Evolutionary conservation across 345 rosid species (phyloP), one percentile per base, ranked within the genome.

Genomic region (Salix koriyanagi): DNA sequence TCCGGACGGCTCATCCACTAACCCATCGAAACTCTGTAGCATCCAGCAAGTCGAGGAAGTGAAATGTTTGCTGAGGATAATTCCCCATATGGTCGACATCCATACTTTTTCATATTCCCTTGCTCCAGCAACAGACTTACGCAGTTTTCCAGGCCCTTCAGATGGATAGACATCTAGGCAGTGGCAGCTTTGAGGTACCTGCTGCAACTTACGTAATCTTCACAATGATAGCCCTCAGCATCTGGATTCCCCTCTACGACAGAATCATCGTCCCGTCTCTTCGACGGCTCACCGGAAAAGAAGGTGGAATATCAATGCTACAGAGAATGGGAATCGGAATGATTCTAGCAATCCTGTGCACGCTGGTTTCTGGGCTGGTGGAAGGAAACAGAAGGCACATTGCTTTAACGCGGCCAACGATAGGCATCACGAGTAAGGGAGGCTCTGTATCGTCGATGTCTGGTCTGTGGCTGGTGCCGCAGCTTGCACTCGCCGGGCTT

Each of bases 21-120:
- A 88, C 52, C 90, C 91, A n/a, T 91, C 92, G 93, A 86, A 67
- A 28, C 89, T 91, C 0, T 91, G 93, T 50, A 87, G 93, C 84
- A 42, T 87, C 74, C 93, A 91, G 42, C 93, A 91, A 84, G 89
- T 88, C 28, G 93, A 91, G 70, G 91, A 91, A 85, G 86, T 79
- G 77, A 91, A 91, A 80, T 91, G 91, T 39, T 65, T 86, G 73
- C 15, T 85, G 61, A 79, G 91, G 25, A 84, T 89, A 65, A 77
- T 91, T 41, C 93, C 93, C 93, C 23, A 83, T 91, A 72, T 89
- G 93, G 96, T 75, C 83, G 41, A 74, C 91, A 0, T 84, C 88
- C 19, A 80, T 86, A 23, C 44, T 91, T 7, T 89, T 72, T 79
- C 73, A 81, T 30, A 52, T 86, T 52, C 84, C 84, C 28, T 58